Evolutionary conservation across 2,329 filamentous ascomycete species (phyloP).

Genomic region (Microdochium trichocladiopsis): DNA sequence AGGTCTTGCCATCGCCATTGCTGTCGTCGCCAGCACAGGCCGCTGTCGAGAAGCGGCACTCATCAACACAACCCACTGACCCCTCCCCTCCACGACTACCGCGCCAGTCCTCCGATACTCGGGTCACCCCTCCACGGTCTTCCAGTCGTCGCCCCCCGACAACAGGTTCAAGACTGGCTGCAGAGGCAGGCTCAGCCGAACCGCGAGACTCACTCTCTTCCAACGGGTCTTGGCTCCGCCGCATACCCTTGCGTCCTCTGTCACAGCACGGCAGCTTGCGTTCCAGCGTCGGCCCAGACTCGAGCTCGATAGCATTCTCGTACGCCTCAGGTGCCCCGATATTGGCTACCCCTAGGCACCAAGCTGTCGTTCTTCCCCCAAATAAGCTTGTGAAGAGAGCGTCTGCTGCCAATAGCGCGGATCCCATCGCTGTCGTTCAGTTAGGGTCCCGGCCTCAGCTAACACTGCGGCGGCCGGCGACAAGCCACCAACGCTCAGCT

Average conservation of each 20-base stretch:
- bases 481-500: conserved; percentile 70
- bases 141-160: conserved; percentile 32
- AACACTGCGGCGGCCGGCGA: conserved; percentile 65
- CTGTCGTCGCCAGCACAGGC: no score
- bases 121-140: conserved; percentile 31
- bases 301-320: conserved; percentile 55
- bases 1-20: background rate
- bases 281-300: conserved; percentile 59
- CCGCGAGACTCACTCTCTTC: conserved; percentile 53
- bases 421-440: conserved; percentile 32
- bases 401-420: conserved; percentile 44
- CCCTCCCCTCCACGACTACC: conserved; percentile 1
- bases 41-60: no score
- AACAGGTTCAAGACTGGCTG: background rate
- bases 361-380: conserved; percentile 42
- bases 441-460: conserved; percentile 53
- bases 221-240: conserved; percentile 64
- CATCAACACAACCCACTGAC: background rate
- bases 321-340: conserved; percentile 63
- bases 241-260: conserved; percentile 58
- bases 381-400: conserved; percentile 76
- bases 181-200: conserved; percentile 23
- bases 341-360: conserved; percentile 31
- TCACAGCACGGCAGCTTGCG: conserved; percentile 58
- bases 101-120: conserved; percentile 26